Base-by-base conservation (phyloP, 768 basidiomycete genomes). In the Gloeopeniophorella convolvens region DNA sequence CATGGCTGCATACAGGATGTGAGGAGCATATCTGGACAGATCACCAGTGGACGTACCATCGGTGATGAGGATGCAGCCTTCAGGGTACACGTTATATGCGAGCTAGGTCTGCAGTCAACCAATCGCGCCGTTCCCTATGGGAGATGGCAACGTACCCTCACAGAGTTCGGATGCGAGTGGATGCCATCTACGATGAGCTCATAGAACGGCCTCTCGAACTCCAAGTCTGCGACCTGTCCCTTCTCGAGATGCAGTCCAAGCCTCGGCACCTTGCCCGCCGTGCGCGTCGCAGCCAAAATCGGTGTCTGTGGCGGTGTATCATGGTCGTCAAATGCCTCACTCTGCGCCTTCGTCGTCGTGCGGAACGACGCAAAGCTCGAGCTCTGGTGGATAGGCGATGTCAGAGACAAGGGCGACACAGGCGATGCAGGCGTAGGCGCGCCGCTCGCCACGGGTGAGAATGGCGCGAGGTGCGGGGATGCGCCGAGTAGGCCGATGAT, bases 131-230 rank as follows among this genome's bases (percentile, higher is more conserved):
- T 8, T 5, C 37, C 6, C 0, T 15, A 24, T 2, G 12, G 32
- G 33, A 3, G 10, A 39, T 33, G 16, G 51, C 13, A 3, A 70
- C 82, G 48, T 65, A 92, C 86, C 60, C 87, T 73, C 49, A 94
- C 87, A 36, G 89, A 89, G 63, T 91, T 89, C 13, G 92, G 91
- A 65, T 94, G 91, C 11, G 82, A 87, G 62, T 95, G 92, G 46
- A 92, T 80, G 1, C 91, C 92, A 63, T 95, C 92, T 6, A 90
- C 90, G 55, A 94, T 95, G 45, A 94, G 70, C 46, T 85, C 89
- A 60, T 89, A 95, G 66, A 80, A 94, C 12, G 92, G 92, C 55
- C 89, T 70, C 59, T 73, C 72, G 68, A 81, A 80, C 18, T 66
- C 61, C 32, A 61, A 42, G 57, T 74, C 72, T 34, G 75, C 72